A percentile compares a stretch with the other conserved stretches of the same genome.
Evolutionary conservation across 306 rosid species (phyloP).

Genomic region (barrel medic (Medicago truncatula)): MtrunA17r5.0-ANR NC_053043.1:8363501-8364000

Average conservation of each 20-base stretch:
- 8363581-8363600: neutral
- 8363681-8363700: slow-evolving; percentile 8
- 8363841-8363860: neutral
- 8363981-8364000: slow-evolving; percentile 88
- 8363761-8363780: slow-evolving; percentile 76
- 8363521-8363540: neutral
- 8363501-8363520: neutral
- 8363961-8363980: slow-evolving; percentile 57
- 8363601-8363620: neutral
- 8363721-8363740: slow-evolving; percentile 89
- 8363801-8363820: slow-evolving; percentile 53
- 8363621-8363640: neutral
- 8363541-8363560: neutral
- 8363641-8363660: neutral
- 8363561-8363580: neutral
- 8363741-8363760: slow-evolving; percentile 75
- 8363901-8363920: neutral
- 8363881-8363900: neutral
- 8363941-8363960: slow-evolving; percentile 9
- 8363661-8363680: neutral
- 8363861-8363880: neutral
- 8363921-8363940: neutral
- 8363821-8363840: neutral
- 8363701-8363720: slow-evolving; percentile 21
- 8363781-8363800: slow-evolving; percentile 97